Base-by-base conservation (phyloP, 352 stramenopile genomes). In the Globisporangium rhizosaccharum region DNA sequence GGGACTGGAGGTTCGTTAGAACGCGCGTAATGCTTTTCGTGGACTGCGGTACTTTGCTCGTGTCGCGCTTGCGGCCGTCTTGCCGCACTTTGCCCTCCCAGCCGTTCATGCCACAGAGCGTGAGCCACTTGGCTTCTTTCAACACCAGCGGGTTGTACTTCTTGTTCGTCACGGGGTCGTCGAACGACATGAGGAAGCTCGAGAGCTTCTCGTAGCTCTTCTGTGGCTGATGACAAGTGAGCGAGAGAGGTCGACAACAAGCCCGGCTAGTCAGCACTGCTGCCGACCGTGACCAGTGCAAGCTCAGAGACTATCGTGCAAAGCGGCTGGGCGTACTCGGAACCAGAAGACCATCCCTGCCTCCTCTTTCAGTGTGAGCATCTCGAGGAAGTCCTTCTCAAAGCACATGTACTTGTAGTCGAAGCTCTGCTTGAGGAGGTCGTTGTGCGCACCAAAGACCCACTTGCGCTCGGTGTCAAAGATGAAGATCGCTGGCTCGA, bases 351-450 rank as follows among this genome's bases (percentile, higher is more conserved):
- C 66, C 65, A 87, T 70, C 0, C 75, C 75, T 50, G 75, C 72
- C 53, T 91, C 81, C 61, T 91, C 81, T 52, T 89, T 89, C 2
- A 89, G 66, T 12, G 75, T 86, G 48, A 91, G 58, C 59, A 91
- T 78, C 66, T 91, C 76, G 12, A 89, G 65, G 55, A 91, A 91
- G 41, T 88, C 79, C 53, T 78, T 69, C 39, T 88, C 79, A 42
- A 88, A 89, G 63, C 70, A 73, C 78, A 91, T 88, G 65, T 88
- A 91, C 5, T 66, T 70, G 57, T 87, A 88, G 67, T 91, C 81
- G 53, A 91, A 89, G 26, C 68, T 63, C 25, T 70, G 62, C 48
- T 87, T 87, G 56, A 88, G 81, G n/a, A 91, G 65, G n/a, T 54
- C 58, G 36, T 79, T 88, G 61, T 91, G 81, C 41, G 71, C 70